Evolutionary conservation across 1,139 yeast genomes (phyloP).

Genomic region (Geotrichum histeridarum): DNA sequence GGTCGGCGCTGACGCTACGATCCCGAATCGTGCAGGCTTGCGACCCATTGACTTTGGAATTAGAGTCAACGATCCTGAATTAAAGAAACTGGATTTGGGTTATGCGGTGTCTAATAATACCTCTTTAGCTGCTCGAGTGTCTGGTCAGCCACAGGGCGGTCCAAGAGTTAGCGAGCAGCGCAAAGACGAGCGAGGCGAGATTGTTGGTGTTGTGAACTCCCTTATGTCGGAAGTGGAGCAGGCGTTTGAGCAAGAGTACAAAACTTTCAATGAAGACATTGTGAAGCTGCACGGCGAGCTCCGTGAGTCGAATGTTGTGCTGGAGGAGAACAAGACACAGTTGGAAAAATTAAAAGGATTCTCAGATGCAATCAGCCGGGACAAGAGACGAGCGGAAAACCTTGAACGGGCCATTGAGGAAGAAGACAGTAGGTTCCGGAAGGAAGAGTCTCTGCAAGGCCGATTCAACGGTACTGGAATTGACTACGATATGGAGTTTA

Average conservation of each 20-base stretch:
- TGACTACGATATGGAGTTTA: conserved; percentile 53
- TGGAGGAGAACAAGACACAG: conserved; percentile 45
- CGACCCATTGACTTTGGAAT: conserved; percentile 83
- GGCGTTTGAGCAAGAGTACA: conserved; percentile 48
- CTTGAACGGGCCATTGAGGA: conserved; percentile 54
- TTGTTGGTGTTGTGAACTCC: conserved; percentile 43
- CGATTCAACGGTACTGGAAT: conserved; percentile 17
- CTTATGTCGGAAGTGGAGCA: conserved; percentile 35
- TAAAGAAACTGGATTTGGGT: conserved; percentile 4
- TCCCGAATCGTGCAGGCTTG: conserved; percentile 78
- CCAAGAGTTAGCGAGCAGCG: conserved; percentile 4
- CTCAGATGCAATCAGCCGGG: conserved; percentile 42
- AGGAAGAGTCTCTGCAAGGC: conserved; percentile 32
- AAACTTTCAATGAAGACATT: conserved; percentile 44
- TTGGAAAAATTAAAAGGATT: conserved; percentile 43
- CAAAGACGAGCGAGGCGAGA: conserved; percentile 40
- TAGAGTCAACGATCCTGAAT: conserved; percentile 16
- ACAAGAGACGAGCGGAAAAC: conserved; percentile 50
- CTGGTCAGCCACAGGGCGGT: background rate
- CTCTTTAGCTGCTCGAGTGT: conserved; percentile 13
- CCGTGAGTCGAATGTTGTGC: conserved; percentile 45
- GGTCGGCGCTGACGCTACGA: conserved; percentile 76
- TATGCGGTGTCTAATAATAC: conserved; percentile 7
- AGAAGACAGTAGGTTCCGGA: conserved; percentile 50
- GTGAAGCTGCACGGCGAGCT: conserved; percentile 46